A percentile compares a stretch with the other conserved stretches of the same genome.
Conservation (phyloP, 2,329 filamentous ascomycete species). For the Cladosporium cucumerinum region DNA sequence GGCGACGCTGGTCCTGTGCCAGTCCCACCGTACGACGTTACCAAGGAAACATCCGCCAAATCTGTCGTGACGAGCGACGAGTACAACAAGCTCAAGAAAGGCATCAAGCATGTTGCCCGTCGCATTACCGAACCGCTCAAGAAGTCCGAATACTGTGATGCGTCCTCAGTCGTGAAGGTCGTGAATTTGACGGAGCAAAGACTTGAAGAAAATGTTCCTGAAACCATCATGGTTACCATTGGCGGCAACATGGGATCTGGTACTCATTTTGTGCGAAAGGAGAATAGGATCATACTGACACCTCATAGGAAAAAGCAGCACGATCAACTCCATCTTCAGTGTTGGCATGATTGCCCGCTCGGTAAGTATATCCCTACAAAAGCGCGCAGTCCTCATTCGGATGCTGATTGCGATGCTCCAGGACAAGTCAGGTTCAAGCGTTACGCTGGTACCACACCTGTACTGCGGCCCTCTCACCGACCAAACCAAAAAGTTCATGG, state of each 20-base stretch:
- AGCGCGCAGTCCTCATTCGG: background rate
- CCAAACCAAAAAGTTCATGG: constrained; percentile 22
- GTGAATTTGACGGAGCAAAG: background rate
- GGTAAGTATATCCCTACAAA: constrained; percentile 1
- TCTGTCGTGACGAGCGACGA: background rate
- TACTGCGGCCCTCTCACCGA: constrained; percentile 14
- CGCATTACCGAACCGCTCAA: background rate
- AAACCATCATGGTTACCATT: constrained; percentile 16
- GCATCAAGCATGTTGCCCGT: background rate
- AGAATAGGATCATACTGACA: background rate
- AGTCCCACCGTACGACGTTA: background rate
- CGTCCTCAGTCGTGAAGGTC: background rate
- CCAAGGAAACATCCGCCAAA: background rate
- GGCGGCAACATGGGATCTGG: constrained; percentile 23
- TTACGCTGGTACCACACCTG: constrained; percentile 22
- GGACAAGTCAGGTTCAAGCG: constrained; percentile 19
- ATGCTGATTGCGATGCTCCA: background rate
- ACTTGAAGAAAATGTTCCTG: background rate
- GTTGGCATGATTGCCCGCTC: constrained; percentile 23
- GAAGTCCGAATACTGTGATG: background rate
- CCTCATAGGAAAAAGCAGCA: constrained; percentile 20
- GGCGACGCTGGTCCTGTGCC: background rate
- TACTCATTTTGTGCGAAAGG: background rate
- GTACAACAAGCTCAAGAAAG: background rate
- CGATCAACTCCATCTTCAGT: constrained; percentile 26